Conservation (phyloP, 23 red algal species). For the Agarophyton chilense region DNA sequence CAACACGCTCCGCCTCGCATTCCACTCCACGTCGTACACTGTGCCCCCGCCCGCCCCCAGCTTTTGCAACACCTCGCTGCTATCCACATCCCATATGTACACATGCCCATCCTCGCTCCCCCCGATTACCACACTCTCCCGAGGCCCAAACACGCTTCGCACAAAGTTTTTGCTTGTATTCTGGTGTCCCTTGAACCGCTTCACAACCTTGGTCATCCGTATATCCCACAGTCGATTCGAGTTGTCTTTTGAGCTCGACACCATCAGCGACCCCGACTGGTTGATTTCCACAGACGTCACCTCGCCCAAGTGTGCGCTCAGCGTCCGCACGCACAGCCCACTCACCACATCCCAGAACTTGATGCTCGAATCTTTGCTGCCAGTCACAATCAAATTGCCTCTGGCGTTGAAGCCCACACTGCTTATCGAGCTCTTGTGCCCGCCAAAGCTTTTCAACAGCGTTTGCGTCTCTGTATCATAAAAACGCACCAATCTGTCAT, state of each 20-base stretch:
- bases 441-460: conserved; percentile 79
- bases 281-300: conserved; percentile 96
- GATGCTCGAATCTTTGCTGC: conserved; percentile 97
- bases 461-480: conserved; percentile 85
- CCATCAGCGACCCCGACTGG: conserved; percentile 79
- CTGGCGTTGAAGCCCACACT: conserved; percentile 89
- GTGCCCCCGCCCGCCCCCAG: conserved; percentile 79
- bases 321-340: conserved; percentile 85
- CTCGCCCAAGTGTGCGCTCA: conserved; percentile 93
- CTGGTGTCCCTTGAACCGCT: conserved; percentile 99
- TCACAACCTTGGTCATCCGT: conserved; percentile 68
- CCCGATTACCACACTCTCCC: conserved; percentile 87
- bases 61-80: conserved; percentile 76
- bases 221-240: conserved; percentile 99
- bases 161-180: conserved; percentile 99
- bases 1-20: conserved; percentile 85
- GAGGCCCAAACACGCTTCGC: conserved; percentile 85
- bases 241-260: conserved; percentile 97
- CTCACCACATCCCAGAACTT: conserved; percentile 97
- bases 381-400: conserved; percentile 93
- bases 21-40: conserved; percentile 88
- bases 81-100: conserved; percentile 98
- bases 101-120: conserved; percentile 93
- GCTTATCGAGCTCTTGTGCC: conserved; percentile 86
- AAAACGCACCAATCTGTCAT: conserved; percentile 87